Base-by-base conservation (phyloP, 257 asterid genomes). In the Lithospermum erythrorhizon region DNA sequence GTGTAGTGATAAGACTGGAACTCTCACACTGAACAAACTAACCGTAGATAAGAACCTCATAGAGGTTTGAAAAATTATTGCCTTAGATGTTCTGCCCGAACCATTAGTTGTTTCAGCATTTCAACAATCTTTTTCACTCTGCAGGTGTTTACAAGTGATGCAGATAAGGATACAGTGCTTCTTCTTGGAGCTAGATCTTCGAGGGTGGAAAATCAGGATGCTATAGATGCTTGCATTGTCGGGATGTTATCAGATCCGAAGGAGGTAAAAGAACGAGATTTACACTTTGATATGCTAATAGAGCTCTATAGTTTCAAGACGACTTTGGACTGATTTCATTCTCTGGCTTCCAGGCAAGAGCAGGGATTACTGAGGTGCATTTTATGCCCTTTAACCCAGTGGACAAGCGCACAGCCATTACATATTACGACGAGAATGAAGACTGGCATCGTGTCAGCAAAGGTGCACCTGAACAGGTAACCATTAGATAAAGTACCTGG, bases 381-480 rank as follows among this genome's bases (percentile, higher is more conserved):
- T 90, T 90, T 83, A 49, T 91, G 57, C 98, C 98, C 53, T 91
- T 91, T 69, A 91, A 91, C 79, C 98, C 98, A 7, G 98, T 91
- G 61, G 98, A 91, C 83, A 91, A 91, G 77, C 82, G 98, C 68
- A 88, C 98, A 64, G 98, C 98, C 25, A 73, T 91, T 79, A 91
- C 98, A 64, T 91, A 88, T 68, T 79, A 84, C 22, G 98, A 91
- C 68, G 19, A 55, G 51, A 62, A 83, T 1, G 96, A 87, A 22
- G 80, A 84, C 82, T 91, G 98, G 98, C 95, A 86, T 65, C 64
- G 98, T 35, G 80, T 93, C 48, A 88, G 97, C 86, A 91, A 91
- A 79, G 98, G 98, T 68, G 98, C 98, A 21, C 98, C 98, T 3
- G 98, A 91, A 79, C 96, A 91, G 94, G 98, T 91, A 41, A 53